A percentile compares a stretch with the other conserved stretches of the same genome.
Evolutionary conservation across 2,329 filamentous ascomycete species (phyloP).

Genomic region (Penicillium sclerotiorum): DNA sequence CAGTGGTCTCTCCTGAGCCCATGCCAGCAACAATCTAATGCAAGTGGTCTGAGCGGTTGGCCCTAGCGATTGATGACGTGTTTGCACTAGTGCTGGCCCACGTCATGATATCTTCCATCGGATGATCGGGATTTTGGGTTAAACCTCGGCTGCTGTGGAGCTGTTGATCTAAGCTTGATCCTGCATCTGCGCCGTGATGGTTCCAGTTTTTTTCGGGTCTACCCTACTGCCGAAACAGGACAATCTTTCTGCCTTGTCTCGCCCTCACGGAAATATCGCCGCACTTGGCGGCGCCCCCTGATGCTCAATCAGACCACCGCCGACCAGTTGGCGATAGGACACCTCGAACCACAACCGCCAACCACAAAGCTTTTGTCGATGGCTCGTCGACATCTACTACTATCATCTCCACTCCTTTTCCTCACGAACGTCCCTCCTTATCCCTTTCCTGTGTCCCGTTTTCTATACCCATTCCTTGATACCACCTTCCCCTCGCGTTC

Average conservation of each 20-base stretch:
- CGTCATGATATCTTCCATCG: not conserved
- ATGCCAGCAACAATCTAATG: not conserved
- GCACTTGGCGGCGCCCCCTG: too few relatives aligned
- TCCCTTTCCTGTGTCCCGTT: not conserved
- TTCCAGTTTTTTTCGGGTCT: not conserved
- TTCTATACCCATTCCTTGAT: not conserved
- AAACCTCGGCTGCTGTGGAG: not conserved
- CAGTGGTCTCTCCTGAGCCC: conserved; percentile 10
- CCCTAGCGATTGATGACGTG: not conserved
- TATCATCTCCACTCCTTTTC: not conserved
- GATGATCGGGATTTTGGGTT: not conserved
- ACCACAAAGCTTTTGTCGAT: not conserved
- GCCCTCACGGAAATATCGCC: too few relatives aligned
- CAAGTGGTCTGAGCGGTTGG: not conserved
- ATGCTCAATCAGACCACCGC: too few relatives aligned
- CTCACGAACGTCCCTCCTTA: not conserved
- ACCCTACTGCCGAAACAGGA: not conserved
- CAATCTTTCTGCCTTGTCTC: too few relatives aligned
- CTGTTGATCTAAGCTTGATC: not conserved
- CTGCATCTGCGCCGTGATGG: not conserved
- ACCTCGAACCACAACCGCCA: too few relatives aligned
- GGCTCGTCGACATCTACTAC: too few relatives aligned
- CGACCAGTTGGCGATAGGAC: too few relatives aligned
- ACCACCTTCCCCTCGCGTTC: not conserved
- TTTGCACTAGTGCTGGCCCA: not conserved